Evolutionary conservation across 805 yeast species (phyloP).

Genomic region (Yarrowia sp.): DNA sequence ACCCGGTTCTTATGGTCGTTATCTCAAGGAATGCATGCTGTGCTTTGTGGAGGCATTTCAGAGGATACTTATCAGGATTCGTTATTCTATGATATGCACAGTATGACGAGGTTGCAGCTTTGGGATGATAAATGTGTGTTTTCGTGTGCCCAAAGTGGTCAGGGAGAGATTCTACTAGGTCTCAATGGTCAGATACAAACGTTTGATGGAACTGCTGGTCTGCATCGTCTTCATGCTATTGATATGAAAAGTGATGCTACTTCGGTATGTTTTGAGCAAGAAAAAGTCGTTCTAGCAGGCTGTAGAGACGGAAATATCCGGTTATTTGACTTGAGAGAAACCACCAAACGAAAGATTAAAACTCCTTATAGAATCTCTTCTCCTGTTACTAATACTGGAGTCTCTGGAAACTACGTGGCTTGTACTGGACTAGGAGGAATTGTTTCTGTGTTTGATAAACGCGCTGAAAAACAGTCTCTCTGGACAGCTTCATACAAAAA

Average conservation of each 20-base stretch:
- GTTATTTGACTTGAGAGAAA: constrained; percentile 9
- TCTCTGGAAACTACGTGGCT: constrained; percentile 29
- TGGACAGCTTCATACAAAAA: constrained; percentile 27
- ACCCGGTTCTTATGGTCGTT: constrained; percentile 12
- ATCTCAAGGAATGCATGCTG: neutral
- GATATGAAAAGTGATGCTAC: constrained; percentile 12
- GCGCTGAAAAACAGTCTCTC: neutral
- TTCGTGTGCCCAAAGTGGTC: constrained; percentile 32
- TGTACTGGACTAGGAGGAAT: constrained; percentile 33
- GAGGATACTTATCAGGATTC: neutral
- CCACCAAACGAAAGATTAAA: neutral
- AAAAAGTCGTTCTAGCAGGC: neutral
- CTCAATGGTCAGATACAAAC: neutral
- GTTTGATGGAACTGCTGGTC: neutral
- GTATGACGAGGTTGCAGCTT: constrained; percentile 29
- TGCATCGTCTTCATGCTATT: neutral
- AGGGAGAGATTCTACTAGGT: constrained; percentile 22
- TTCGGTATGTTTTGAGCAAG: constrained; percentile 1
- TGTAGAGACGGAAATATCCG: constrained; percentile 22
- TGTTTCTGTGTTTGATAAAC: constrained; percentile 29
- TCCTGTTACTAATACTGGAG: constrained; percentile 33
- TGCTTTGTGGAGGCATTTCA: neutral
- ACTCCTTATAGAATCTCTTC: constrained; percentile 30
- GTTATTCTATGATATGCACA: constrained; percentile 28
- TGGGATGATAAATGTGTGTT: constrained; percentile 25